A percentile compares a stretch with the other conserved stretches of the same genome.
Evolutionary conservation across 2,329 filamentous ascomycete genomes (phyloP).

Genomic region (Akanthomyces uredinophilus): DNA sequence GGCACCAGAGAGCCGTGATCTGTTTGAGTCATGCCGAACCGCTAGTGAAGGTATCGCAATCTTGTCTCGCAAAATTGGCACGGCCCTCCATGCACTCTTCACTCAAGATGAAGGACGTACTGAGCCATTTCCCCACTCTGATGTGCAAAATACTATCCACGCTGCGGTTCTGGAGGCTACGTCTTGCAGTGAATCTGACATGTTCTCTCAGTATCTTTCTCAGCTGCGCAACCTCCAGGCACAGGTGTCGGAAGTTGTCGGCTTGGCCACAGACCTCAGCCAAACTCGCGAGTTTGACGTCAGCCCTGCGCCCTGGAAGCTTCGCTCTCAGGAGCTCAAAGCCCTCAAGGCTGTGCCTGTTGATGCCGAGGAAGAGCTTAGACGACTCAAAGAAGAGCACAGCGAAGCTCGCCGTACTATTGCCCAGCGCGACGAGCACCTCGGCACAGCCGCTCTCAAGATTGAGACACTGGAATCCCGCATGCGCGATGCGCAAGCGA

Average conservation of each 20-base stretch:
- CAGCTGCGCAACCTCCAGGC: slow-evolving; percentile 61
- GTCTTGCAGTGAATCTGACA: slow-evolving; percentile 56
- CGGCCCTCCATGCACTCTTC: slow-evolving; percentile 60
- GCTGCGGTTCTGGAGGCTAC: slow-evolving; percentile 45
- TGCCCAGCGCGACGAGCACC: slow-evolving; percentile 69
- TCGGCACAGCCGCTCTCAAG: slow-evolving; percentile 84
- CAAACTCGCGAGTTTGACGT: slow-evolving; percentile 76
- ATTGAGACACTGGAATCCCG: slow-evolving; percentile 88
- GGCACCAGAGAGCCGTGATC: slow-evolving; percentile 58
- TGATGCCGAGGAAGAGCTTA: slow-evolving; percentile 80
- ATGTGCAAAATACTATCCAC: slow-evolving; percentile 61
- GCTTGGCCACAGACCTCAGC: slow-evolving; percentile 63
- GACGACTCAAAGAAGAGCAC: slow-evolving; percentile 72
- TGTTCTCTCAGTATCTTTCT: slow-evolving; percentile 63
- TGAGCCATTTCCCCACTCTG: slow-evolving; percentile 60
- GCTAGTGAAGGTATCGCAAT: slow-evolving; percentile 60
- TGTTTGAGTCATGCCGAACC: slow-evolving; percentile 65
- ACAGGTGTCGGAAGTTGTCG: slow-evolving; percentile 65
- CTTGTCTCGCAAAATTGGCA: slow-evolving; percentile 62
- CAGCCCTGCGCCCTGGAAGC: slow-evolving; percentile 71
- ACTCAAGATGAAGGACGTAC: slow-evolving; percentile 63
- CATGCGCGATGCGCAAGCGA: slow-evolving; percentile 77
- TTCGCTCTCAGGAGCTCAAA: slow-evolving; percentile 75
- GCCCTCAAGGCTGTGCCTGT: slow-evolving; percentile 74
- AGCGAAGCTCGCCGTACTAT: slow-evolving; percentile 69